phyloP scores from a whole-genome alignment of 2,329 filamentous ascomycete genomes.

The Pseudocercospora vitis region DNA sequence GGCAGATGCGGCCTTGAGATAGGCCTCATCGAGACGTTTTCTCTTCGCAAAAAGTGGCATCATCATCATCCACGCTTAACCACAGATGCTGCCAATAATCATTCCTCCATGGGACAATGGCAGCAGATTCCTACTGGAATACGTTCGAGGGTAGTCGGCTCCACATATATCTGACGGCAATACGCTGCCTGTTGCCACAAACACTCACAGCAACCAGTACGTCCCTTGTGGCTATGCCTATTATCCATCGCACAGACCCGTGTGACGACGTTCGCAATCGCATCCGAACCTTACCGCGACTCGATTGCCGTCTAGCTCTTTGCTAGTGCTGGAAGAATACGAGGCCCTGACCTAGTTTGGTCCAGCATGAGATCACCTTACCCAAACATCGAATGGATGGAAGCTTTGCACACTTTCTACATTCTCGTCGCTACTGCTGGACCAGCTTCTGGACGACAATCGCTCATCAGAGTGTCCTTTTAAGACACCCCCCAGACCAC shows the following conservation, averaged over 20 bases:
- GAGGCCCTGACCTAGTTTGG: neutral
- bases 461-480: neutral
- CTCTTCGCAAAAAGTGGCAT: too few relatives aligned
- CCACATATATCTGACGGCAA: too few relatives aligned
- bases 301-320: neutral
- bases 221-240: neutral
- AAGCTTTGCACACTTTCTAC: neutral
- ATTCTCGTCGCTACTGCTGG: neutral
- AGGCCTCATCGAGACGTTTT: neutral
- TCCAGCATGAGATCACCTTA: neutral
- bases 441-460: neutral
- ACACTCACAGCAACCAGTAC: too few relatives aligned
- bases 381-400: neutral
- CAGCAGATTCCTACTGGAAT: too few relatives aligned
- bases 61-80: too few relatives aligned
- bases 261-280: neutral
- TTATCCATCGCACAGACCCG: neutral
- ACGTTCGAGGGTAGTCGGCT: too few relatives aligned
- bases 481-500: neutral
- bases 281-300: neutral
- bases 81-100: too few relatives aligned
- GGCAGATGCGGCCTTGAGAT: neutral
- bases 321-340: conserved; percentile 6
- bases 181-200: too few relatives aligned
- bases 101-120: too few relatives aligned